These are phyloP conservation scores for Corrigiola litoralis DNA, from an alignment of 179 eudicot species.

Conservation along the genomic window DNA sequence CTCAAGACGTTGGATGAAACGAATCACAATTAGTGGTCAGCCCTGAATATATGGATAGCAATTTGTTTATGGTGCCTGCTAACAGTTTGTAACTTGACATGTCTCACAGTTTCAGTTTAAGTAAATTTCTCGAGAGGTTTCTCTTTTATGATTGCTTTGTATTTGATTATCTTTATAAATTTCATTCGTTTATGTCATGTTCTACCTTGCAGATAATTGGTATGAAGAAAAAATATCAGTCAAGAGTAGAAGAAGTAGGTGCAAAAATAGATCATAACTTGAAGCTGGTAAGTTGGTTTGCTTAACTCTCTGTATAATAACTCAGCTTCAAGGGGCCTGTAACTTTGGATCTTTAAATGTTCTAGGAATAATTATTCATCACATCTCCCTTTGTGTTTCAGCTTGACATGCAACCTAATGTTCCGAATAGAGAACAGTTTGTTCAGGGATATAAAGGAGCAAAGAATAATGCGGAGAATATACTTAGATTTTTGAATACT, in stretches of 20 bases:
- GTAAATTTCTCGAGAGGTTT: not conserved
- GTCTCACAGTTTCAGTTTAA: no score
- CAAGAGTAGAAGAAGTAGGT: not conserved
- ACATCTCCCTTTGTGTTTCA: constrained; percentile 1
- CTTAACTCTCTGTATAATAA: not conserved
- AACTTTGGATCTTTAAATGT: not conserved
- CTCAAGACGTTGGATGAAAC: no score
- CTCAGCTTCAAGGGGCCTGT: not conserved
- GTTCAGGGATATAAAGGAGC: not conserved
- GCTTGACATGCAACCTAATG: constrained; percentile 10
- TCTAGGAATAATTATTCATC: not conserved
- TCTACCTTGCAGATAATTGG: constrained; percentile 11
- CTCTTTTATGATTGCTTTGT: not conserved
- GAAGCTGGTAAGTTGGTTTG: constrained; percentile 13
- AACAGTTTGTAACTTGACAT: no score
- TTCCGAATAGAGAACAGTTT: not conserved
- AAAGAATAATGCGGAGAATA: not conserved
- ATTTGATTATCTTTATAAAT: not conserved
- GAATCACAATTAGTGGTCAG: no score
- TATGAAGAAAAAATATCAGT: constrained; percentile 14
- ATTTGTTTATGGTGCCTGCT: no score
- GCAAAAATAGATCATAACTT: not conserved
- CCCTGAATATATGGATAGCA: no score
- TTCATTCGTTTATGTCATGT: not conserved
- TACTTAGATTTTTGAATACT: not conserved